Conservation (phyloP, 345 rosid species). For the Theobroma cacao region DNA sequence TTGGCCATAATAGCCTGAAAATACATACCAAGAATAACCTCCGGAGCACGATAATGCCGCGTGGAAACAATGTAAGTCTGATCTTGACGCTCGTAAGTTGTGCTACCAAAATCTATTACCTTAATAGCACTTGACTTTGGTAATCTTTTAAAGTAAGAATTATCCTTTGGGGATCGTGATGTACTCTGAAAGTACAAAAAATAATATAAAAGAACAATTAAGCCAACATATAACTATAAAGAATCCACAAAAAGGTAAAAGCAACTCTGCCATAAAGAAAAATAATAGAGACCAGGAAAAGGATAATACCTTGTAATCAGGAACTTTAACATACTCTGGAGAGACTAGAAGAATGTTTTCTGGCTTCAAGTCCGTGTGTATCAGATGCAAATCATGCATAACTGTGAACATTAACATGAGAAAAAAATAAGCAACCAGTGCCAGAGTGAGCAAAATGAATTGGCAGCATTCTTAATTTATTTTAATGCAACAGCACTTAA, state of each 20-base stretch:
- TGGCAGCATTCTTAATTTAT: neutral
- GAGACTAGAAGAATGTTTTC: conserved; percentile 75
- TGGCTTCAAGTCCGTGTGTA: conserved; percentile 85
- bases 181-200: conserved; percentile 36
- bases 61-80: conserved; percentile 79
- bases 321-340: conserved; percentile 65
- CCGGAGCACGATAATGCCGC: conserved; percentile 78
- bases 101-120: conserved; percentile 86
- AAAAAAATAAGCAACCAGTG: conserved; percentile 15
- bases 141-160: conserved; percentile 64
- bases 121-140: conserved; percentile 79
- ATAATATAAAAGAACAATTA: neutral
- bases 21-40: conserved; percentile 63
- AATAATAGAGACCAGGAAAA: neutral
- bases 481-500: neutral
- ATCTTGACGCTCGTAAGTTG: conserved; percentile 76
- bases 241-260: too few relatives aligned
- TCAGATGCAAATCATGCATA: conserved; percentile 69
- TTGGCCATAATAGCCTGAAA: neutral
- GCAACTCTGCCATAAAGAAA: too few relatives aligned
- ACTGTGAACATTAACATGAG: conserved; percentile 40
- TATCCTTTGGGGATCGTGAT: conserved; percentile 61
- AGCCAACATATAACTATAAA: neutral
- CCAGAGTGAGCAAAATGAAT: neutral
- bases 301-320: conserved; percentile 63